Conservation (phyloP, 225 moss, liverwort and hornwort genomes). For the Neckera pumila region DNA sequence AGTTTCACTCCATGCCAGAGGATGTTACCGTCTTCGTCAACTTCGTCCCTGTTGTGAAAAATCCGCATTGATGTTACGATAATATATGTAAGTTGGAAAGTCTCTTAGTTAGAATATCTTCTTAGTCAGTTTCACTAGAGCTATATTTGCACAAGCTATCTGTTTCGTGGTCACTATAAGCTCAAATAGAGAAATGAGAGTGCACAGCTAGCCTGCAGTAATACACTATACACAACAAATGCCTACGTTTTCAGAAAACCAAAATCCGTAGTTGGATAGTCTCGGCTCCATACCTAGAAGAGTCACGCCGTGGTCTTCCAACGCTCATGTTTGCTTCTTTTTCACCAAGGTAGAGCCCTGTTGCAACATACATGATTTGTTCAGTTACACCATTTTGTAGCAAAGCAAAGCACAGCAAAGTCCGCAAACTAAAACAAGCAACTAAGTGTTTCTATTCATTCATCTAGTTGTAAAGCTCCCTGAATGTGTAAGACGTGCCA, state of each 20-base stretch:
- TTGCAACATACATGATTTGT: neutral
- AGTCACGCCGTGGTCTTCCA: neutral
- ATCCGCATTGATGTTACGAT: neutral
- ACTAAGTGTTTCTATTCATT: neutral
- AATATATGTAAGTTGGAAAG: neutral
- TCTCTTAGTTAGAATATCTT: too few species aligned
- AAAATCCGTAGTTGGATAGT: neutral
- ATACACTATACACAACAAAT: neutral
- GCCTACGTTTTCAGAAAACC: neutral
- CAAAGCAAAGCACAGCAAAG: neutral
- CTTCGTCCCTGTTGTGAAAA: neutral
- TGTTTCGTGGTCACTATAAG: too few species aligned
- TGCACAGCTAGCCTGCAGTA: neutral
- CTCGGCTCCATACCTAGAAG: neutral
- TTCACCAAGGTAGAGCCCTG: neutral
- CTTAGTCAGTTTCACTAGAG: neutral
- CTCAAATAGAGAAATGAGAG: neutral
- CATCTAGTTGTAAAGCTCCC: neutral
- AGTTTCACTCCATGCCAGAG: neutral
- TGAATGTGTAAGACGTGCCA: neutral
- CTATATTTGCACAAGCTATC: too few species aligned
- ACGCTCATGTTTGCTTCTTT: neutral
- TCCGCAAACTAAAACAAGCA: neutral
- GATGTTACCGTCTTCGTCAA: neutral
- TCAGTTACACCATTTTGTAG: neutral